Percentiles rank a stretch among this genome's conserved stretches.
These are phyloP conservation scores for Acanthamoeba polyphaga DNA, from an alignment of 208 protist genomes.

Conservation along the genomic window DNA sequence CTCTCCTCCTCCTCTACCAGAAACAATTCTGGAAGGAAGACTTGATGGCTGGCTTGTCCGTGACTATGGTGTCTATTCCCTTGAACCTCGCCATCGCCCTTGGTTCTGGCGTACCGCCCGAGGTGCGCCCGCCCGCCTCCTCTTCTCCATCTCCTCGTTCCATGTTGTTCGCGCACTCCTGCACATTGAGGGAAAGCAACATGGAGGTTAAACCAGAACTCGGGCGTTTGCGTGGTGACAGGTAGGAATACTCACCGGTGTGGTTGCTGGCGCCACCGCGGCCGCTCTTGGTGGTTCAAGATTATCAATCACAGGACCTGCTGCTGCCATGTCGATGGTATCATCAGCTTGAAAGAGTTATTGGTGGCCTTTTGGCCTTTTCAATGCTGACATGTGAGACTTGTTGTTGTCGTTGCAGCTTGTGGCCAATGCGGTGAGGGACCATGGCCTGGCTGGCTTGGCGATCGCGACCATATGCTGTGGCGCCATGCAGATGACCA, in stretches of 20 bases:
- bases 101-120: slow-evolving; percentile 7
- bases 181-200: not conserved
- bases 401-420: not conserved
- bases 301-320: slow-evolving; percentile 25
- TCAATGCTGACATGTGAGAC: not conserved
- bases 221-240: not conserved
- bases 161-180: not conserved
- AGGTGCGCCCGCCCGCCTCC: not conserved
- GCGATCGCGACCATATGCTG: slow-evolving; percentile 4
- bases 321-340: slow-evolving; percentile 27
- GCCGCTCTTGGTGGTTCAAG: not conserved
- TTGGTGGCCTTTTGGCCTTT: not conserved
- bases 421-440: slow-evolving; percentile 16
- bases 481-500: slow-evolving; percentile 28
- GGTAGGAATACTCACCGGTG: slow-evolving; percentile 17
- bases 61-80: slow-evolving; percentile 31
- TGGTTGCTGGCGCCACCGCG: slow-evolving; percentile 13
- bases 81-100: slow-evolving; percentile 25
- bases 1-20: not conserved
- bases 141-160: not conserved
- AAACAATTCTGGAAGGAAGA: slow-evolving; percentile 18
- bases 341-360: no score
- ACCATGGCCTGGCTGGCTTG: slow-evolving; percentile 9
- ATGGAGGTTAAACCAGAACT: not conserved
- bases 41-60: not conserved